A percentile compares a stretch with the other conserved stretches of the same genome.
Evolutionary conservation across 73 alveolate genomes (phyloP).

Genomic region (Uronychia setigera): DNA sequence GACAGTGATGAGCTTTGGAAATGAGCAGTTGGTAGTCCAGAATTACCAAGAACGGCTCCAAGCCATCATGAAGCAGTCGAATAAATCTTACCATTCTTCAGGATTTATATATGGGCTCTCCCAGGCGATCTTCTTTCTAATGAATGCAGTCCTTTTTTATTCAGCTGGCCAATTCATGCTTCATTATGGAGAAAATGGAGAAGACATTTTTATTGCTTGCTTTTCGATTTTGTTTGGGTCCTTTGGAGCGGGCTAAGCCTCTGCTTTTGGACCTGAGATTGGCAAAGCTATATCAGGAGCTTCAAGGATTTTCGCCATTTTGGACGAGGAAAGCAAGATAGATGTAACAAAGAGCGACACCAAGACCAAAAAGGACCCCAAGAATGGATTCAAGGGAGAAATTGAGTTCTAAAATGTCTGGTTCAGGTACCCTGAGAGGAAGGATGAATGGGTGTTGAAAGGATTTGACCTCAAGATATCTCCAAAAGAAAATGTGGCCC

Average conservation of each 20-base stretch:
- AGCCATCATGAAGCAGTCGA: slow-evolving; percentile 38
- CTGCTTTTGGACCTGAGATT: slow-evolving; percentile 71
- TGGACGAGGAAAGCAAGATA: slow-evolving; percentile 21
- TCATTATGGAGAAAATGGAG: neutral
- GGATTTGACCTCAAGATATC: slow-evolving; percentile 62
- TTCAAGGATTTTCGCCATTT: slow-evolving; percentile 7
- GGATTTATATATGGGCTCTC: slow-evolving; percentile 73
- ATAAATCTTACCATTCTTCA: slow-evolving; percentile 53
- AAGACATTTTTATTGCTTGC: neutral
- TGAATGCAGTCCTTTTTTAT: slow-evolving; percentile 20
- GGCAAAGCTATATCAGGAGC: slow-evolving; percentile 30
- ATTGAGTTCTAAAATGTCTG: slow-evolving; percentile 86
- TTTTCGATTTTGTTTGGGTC: too few species aligned
- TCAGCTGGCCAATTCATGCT: slow-evolving; percentile 69
- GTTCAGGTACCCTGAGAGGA: slow-evolving; percentile 90
- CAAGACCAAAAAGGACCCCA: slow-evolving; percentile 9
- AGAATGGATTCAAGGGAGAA: slow-evolving; percentile 85
- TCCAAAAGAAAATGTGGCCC: slow-evolving; percentile 76
- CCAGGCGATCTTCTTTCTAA: slow-evolving; percentile 17
- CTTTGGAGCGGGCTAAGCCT: too few species aligned
- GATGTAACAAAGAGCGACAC: too few species aligned
- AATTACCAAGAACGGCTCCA: slow-evolving; percentile 48
- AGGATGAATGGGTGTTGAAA: slow-evolving; percentile 71
- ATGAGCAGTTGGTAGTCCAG: slow-evolving; percentile 74
- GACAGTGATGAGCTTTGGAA: slow-evolving; percentile 84